phyloP scores from a whole-genome alignment of 257 asterid species.

The Perilla frutescens region DNA sequence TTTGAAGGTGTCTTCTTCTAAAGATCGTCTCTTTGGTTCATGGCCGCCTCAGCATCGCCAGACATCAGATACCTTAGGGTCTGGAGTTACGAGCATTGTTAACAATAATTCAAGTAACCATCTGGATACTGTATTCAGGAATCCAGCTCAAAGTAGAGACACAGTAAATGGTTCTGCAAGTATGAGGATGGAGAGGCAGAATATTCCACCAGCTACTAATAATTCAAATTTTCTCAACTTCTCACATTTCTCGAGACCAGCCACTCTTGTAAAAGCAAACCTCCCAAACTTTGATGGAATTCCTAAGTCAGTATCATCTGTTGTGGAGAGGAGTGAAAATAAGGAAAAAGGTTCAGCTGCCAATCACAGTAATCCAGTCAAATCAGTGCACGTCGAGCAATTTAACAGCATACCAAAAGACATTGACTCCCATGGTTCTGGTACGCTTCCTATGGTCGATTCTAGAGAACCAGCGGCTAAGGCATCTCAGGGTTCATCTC shows the following conservation, averaged over 20 bases:
- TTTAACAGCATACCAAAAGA: slow-evolving; percentile 42
- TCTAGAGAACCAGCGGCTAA: slow-evolving; percentile 40
- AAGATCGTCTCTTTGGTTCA: slow-evolving; percentile 44
- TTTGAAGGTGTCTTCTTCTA: slow-evolving; percentile 47
- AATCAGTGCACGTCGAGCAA: slow-evolving; percentile 38
- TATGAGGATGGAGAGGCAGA: slow-evolving; percentile 44
- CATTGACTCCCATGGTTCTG: slow-evolving; percentile 38
- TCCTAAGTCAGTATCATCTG: slow-evolving; percentile 48
- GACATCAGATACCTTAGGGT: slow-evolving; percentile 45
- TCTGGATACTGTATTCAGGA: slow-evolving; percentile 36
- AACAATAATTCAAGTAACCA: slow-evolving; percentile 44
- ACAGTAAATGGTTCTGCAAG: slow-evolving; percentile 38
- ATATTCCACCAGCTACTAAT: slow-evolving; percentile 37
- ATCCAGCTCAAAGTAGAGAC: slow-evolving; percentile 47
- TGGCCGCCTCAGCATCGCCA: slow-evolving; percentile 57
- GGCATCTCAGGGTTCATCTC: slow-evolving; percentile 38
- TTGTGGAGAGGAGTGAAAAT: slow-evolving; percentile 37
- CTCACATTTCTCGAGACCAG: slow-evolving; percentile 75
- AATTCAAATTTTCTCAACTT: slow-evolving; percentile 63
- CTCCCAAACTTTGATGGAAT: slow-evolving; percentile 45
- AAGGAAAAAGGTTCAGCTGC: slow-evolving; percentile 46
- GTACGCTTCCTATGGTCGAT: slow-evolving; percentile 28
- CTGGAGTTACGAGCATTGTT: slow-evolving; percentile 54
- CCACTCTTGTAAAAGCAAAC: slow-evolving; percentile 51
- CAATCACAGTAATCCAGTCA: slow-evolving; percentile 36